Base-by-base conservation (phyloP, 345 rosid genomes). In the Populus euphratica region DNA sequence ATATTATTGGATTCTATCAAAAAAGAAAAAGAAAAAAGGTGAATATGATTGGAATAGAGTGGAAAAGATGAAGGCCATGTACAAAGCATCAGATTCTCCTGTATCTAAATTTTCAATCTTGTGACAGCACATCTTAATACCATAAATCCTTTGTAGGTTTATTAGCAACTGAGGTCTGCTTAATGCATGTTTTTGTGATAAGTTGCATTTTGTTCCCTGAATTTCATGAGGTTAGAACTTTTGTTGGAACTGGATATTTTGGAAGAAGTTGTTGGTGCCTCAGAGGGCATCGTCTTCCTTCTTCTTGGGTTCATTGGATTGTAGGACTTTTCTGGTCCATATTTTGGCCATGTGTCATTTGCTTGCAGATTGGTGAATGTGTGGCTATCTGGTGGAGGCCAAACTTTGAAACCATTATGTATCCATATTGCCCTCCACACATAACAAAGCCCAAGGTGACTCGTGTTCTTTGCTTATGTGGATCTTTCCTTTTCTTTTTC, bases 361-460 rank as follows among this genome's bases (percentile, higher is more conserved):
- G 75, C 21, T 47, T 83, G 80, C 89, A 96, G 99, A 90, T 96
- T 72, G 97, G 97, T 35, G 99, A 94, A 80, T 92, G 97, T 81
- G 99, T 89, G 81, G 99, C 97, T 8, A 87, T 87, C 70, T 94
- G 97, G 98, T 96, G 99, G 99, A 93, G 99, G 86, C 99, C 98
- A 75, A 94, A 96, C 88, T 96, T 96, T 75, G 98, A 96, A 76
- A 92, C 98, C 80, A 91, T 89, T 61, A 91, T 92, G 97, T 94
- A 96, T 81, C 99, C 98, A 2, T 96, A 96, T 79, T 94, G 98
- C 83, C 98, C 97, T 83, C 97, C 98, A 33, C 98, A 94, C 86
- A 94, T 94, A 62, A 90, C 97, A 68, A 92, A 94, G 86, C 97
- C 98, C 10, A 96, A 96, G 99, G 97, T 96, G 43, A 63, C 41